Evolutionary conservation across 2,329 filamentous ascomycete species (phyloP).

Genomic region (Diaporthe batatas): DNA sequence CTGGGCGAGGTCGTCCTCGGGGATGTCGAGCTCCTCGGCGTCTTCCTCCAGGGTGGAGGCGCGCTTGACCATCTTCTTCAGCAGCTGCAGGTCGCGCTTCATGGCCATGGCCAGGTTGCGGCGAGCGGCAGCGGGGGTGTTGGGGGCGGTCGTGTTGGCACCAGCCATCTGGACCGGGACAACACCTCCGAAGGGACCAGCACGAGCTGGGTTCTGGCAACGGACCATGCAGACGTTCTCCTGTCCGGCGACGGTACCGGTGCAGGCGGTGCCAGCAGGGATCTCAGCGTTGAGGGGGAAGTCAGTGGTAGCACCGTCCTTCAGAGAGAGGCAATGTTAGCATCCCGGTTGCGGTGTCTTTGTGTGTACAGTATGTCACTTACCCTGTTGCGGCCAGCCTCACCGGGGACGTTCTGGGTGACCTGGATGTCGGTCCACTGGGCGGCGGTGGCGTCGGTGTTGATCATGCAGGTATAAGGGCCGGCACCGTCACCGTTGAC

Average conservation of each 20-base stretch:
- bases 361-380: conserved; percentile 34
- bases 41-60: conserved; percentile 35
- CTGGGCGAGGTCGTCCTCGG: conserved; percentile 44
- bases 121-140: conserved; percentile 44
- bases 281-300: conserved; percentile 70
- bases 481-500: conserved; percentile 77
- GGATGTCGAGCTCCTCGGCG: conserved; percentile 34
- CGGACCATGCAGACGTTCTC: conserved; percentile 73
- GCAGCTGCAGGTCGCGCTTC: conserved; percentile 46
- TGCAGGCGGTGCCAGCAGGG: conserved; percentile 68
- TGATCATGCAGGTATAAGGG: conserved; percentile 75
- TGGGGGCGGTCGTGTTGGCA: conserved; percentile 36
- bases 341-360: background rate
- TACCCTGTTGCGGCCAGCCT: conserved; percentile 61
- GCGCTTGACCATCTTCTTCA: conserved; percentile 45
- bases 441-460: conserved; percentile 68
- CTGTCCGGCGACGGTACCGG: conserved; percentile 70
- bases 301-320: conserved; percentile 57
- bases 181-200: conserved; percentile 70
- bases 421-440: conserved; percentile 68
- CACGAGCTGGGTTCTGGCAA: conserved; percentile 71
- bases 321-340: conserved; percentile 31
- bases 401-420: conserved; percentile 65
- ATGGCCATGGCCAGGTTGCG: conserved; percentile 47
- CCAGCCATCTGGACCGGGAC: conserved; percentile 52